These are phyloP conservation scores for Pyrenophora teres DNA, from an alignment of 2,329 filamentous ascomycete species.

Conservation along the genomic window DNA sequence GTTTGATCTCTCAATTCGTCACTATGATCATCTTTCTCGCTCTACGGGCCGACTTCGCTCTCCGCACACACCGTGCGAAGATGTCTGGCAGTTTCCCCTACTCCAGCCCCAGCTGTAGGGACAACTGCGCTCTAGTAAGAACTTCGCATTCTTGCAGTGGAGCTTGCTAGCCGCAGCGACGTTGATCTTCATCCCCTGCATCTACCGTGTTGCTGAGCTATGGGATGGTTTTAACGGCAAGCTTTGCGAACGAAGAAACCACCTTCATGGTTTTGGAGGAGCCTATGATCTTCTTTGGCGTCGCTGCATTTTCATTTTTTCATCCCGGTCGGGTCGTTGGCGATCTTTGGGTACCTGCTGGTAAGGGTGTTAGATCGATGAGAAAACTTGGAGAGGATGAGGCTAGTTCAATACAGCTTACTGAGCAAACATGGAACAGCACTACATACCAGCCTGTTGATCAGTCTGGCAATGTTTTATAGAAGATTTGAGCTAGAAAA, in stretches of 20 bases:
- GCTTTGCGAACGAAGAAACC: constrained; percentile 54
- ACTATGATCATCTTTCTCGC: constrained; percentile 56
- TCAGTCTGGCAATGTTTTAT: not conserved
- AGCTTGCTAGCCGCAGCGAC: constrained; percentile 48
- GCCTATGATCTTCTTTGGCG: constrained; percentile 55
- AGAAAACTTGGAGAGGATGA: constrained; percentile 13
- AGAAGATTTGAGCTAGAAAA: not conserved
- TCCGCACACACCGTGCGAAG: constrained; percentile 25
- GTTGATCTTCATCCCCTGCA: constrained; percentile 53
- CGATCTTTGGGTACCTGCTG: constrained; percentile 13
- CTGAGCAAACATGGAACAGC: constrained; percentile 14
- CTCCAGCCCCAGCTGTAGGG: constrained; percentile 30
- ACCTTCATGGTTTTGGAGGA: constrained; percentile 59
- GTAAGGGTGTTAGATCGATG: constrained; percentile 23
- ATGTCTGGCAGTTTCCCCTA: constrained; percentile 20
- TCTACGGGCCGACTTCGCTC: constrained; percentile 45
- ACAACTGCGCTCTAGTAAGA: constrained; percentile 16
- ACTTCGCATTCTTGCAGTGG: constrained; percentile 31
- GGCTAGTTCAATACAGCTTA: constrained; percentile 15
- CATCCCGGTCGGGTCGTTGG: constrained; percentile 49
- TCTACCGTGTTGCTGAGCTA: constrained; percentile 56
- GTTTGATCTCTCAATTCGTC: constrained; percentile 59
- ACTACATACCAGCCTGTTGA: constrained; percentile 22
- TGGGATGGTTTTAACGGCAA: constrained; percentile 50
- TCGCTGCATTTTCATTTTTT: constrained; percentile 50